Evolutionary conservation across 306 rosid genomes (phyloP), one percentile per base, ranked within the genome.

Genomic region (Herpetospermum pedunculosum): DNA sequence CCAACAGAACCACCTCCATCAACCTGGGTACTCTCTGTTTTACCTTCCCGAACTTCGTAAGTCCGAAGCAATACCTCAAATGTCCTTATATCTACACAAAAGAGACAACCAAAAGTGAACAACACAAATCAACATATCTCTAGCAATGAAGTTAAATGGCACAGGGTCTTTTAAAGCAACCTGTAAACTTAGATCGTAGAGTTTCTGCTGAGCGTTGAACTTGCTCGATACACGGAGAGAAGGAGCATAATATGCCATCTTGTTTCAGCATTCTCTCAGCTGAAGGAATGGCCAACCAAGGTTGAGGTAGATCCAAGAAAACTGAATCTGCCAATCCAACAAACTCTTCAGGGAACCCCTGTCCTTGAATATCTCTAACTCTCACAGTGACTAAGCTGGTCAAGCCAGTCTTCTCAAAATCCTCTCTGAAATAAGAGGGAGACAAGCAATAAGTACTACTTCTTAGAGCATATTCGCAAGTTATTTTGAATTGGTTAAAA

Each of bases 301-400:
- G 97, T 77, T 92, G 97, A 76, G 96, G 98, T 67, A 92, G 86
- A 82, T 92, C 98, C 79, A 92, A 82, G 84, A 90, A 92, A 73
- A 87, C 84, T 8, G 96, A 78, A 63, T 92, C 96, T 18, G 85
- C 91, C 80, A 72, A 75, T 69, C 89, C 85, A 11, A 71, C 57
- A 69, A 82, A 80, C 64, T 88, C 88, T 78, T 84, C 88, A 11
- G 96, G 96, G 83, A 92, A 92, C 59, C 96, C 98, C 75, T 88
- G 87, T 23, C 91, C 96, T 81, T 92, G 98, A 77, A 90, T 87
- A 76, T 92, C 96, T 79, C 92, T 88, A 73, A 88, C 96, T 46
- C 83, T 80, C 40, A 90, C 96, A 15, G 85, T 90, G 79, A 90
- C 75, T 74, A 88, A 81, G 77, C 82, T 83, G 73, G 88, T 87